Conservation (phyloP, 345 rosid species). For the Euphorbia tirucalli region DNA sequence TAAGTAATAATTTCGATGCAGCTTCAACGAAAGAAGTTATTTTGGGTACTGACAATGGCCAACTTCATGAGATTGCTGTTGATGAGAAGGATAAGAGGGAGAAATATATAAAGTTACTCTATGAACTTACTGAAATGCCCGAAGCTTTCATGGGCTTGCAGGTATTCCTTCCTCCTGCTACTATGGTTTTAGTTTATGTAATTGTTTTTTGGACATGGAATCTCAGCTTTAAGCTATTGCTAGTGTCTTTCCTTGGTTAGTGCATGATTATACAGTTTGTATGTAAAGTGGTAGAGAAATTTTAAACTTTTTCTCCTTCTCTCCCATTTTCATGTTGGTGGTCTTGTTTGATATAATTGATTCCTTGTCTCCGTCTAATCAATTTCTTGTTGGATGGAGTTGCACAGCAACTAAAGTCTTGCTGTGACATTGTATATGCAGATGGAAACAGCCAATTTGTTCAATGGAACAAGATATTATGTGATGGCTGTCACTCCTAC, state of each 20-base stretch:
- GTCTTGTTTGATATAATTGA: background rate
- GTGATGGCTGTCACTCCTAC: constrained; percentile 99
- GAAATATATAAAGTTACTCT: constrained; percentile 79
- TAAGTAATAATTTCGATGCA: constrained; percentile 25
- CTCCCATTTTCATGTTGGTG: background rate
- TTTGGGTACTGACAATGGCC: constrained; percentile 88
- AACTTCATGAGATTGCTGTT: constrained; percentile 84
- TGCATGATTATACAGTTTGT: background rate
- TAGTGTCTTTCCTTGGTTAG: background rate
- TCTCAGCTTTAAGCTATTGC: background rate
- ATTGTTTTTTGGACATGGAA: background rate
- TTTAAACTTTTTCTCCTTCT: background rate
- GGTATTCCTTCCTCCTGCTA: constrained; percentile 28
- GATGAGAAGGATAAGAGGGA: constrained; percentile 98
- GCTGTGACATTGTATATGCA: constrained; percentile 26
- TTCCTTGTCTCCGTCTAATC: background rate
- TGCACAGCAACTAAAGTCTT: background rate
- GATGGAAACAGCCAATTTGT: constrained; percentile 88
- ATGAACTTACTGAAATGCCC: constrained; percentile 76
- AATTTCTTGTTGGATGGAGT: background rate
- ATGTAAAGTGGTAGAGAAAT: background rate
- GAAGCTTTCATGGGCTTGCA: constrained; percentile 94
- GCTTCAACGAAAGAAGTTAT: constrained; percentile 93
- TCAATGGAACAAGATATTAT: constrained; percentile 78
- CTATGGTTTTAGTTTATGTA: background rate